Evolutionary conservation across 176 grass and related monocot species (phyloP), one percentile per base, ranked within the genome.

Genomic region (Oryza meridionalis): DNA sequence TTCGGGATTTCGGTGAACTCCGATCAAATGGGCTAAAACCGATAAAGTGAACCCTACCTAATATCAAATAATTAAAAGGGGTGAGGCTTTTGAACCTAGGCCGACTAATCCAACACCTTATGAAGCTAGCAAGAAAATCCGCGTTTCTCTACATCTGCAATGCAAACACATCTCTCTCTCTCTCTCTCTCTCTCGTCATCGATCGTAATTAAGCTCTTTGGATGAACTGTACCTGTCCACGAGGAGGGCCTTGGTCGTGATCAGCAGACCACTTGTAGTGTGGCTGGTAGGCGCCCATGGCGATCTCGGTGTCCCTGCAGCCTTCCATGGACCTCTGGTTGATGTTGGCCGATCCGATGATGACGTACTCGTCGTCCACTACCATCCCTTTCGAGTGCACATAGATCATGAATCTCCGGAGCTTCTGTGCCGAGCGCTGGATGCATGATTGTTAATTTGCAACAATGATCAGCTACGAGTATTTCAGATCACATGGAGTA

Each of bases 301-400:
- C 92, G 17, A 94, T 94, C 68, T 90, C 88, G 11, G 92, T 94
- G 75, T 94, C 92, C 69, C 92, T 80, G 11, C 88, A 94, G 16
- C 92, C 92, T 22, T 94, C 92, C 68, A 94, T 78, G 27, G 92
- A 94, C 58, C 92, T 88, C 32, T 94, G 92, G 78, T 94, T 90
- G 55, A 94, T 94, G 72, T 94, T 94, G 50, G 92, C 92, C 7
- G 92, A 94, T 81, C 92, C 92, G 29, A 94, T 86, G 31, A 94
- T 45, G 24, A 88, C 92, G 29, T 86, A 90, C 38, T 94, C 92
- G 76, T 94, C 92, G 14, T 94, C 90, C 7, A 92, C 90, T 8
- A 92, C 78, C 84, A 92, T 92, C 51, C 90, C 90, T 86, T 92
- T 92, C 2, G 90, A 85, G 49, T 92, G 90, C 22, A 92, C 90